Evolutionary conservation across 1,284 basidiomycete species (phyloP).

Genomic region (Pseudozyma sp.): DNA sequence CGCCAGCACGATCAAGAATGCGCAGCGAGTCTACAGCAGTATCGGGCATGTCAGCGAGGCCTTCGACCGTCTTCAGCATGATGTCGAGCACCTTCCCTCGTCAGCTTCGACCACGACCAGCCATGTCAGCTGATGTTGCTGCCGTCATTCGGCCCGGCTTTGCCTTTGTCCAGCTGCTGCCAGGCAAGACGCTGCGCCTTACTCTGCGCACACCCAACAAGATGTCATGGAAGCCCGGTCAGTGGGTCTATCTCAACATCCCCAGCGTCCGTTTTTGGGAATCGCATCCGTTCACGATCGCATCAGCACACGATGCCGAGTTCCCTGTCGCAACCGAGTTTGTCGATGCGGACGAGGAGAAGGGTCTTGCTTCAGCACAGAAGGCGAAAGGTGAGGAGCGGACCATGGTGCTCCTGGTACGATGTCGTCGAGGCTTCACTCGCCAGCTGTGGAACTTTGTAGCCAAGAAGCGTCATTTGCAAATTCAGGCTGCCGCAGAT

Average conservation of each 20-base stretch:
- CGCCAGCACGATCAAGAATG: slow-evolving; percentile 8
- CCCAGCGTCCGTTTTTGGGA: slow-evolving; percentile 78
- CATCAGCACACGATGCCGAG: slow-evolving; percentile 75
- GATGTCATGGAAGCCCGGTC: slow-evolving; percentile 79
- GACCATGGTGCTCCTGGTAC: slow-evolving; percentile 79
- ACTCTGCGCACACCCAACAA: slow-evolving; percentile 75
- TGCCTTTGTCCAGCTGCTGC: slow-evolving; percentile 81
- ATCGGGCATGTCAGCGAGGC: slow-evolving; percentile 23
- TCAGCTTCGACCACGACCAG: slow-evolving; percentile 46
- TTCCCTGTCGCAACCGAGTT: slow-evolving; percentile 51
- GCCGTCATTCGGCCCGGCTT: slow-evolving; percentile 73
- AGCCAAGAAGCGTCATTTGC: slow-evolving; percentile 46
- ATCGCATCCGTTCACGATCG: slow-evolving; percentile 85
- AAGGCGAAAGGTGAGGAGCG: slow-evolving; percentile 70
- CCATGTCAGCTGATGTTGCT: slow-evolving; percentile 59
- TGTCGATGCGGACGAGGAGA: slow-evolving; percentile 46
- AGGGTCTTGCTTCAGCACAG: slow-evolving; percentile 50
- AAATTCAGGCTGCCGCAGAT: slow-evolving; percentile 54
- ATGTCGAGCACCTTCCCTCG: slow-evolving; percentile 19
- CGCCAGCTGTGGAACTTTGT: slow-evolving; percentile 77
- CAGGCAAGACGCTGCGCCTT: slow-evolving; percentile 81
- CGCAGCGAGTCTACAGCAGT: slow-evolving; percentile 18
- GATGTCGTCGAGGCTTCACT: slow-evolving; percentile 82
- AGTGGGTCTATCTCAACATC: slow-evolving; percentile 80
- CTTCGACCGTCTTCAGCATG: slow-evolving; percentile 40